Evolutionary conservation across 2,329 filamentous ascomycete species (phyloP).

Genomic region (Ceratocystis cubensis): DNA sequence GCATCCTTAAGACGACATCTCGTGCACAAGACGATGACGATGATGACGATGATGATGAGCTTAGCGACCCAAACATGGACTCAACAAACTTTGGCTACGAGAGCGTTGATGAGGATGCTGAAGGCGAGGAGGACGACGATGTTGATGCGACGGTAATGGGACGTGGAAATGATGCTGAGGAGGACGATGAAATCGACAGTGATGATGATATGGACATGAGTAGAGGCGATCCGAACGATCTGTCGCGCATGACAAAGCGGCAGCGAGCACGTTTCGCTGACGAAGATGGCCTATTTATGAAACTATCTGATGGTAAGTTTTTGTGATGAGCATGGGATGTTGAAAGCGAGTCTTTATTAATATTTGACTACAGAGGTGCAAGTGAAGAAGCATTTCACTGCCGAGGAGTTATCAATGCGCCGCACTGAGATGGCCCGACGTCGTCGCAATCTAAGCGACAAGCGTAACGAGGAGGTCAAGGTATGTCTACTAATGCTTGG

Average conservation of each 20-base stretch:
- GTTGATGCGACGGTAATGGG: conserved; percentile 23
- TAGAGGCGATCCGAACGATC: conserved; percentile 39
- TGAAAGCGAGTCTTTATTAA: not conserved
- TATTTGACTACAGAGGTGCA: conserved; percentile 40
- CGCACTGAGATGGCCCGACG: conserved; percentile 50
- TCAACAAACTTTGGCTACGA: conserved; percentile 33
- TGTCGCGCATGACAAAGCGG: conserved; percentile 49
- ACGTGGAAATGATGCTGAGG: conserved; percentile 30
- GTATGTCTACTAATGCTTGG: conserved; percentile 27
- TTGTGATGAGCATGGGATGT: not conserved
- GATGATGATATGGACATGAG: conserved; percentile 35
- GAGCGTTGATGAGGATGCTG: conserved; percentile 38
- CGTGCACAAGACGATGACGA: conserved; percentile 24
- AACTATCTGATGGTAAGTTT: conserved; percentile 45
- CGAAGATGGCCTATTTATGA: conserved; percentile 38
- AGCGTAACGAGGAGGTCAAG: conserved; percentile 53
- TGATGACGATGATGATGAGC: conserved; percentile 43
- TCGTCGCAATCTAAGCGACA: conserved; percentile 50
- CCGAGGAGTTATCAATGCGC: conserved; percentile 50
- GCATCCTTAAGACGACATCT: conserved; percentile 26
- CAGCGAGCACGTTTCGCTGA: conserved; percentile 49
- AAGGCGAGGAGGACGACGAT: conserved; percentile 34
- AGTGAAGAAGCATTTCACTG: conserved; percentile 50
- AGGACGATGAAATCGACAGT: conserved; percentile 31
- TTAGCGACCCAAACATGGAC: conserved; percentile 42